Percentiles rank a stretch among this genome's conserved stretches.
These are phyloP conservation scores for Dactylellina cionopaga DNA, from an alignment of 2,329 filamentous ascomycete genomes.

Conservation along the genomic window DNA sequence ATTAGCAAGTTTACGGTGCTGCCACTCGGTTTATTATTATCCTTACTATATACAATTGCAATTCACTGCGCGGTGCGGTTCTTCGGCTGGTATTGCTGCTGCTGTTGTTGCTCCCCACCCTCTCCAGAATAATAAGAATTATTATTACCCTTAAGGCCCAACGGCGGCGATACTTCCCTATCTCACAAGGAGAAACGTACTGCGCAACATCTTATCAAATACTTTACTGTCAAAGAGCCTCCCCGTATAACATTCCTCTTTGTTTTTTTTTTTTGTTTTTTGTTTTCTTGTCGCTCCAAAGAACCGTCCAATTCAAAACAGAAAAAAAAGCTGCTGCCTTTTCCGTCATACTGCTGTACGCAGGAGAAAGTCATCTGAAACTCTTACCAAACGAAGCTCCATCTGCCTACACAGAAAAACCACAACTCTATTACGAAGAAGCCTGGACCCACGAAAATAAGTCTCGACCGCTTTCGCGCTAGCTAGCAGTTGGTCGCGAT, in stretches of 20 bases:
- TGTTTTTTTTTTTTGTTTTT: no score
- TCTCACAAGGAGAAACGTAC: constrained; percentile 25
- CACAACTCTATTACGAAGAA: constrained; percentile 37
- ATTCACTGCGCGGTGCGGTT: no score
- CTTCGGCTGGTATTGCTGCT: constrained; percentile 34
- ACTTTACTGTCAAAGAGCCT: constrained; percentile 24
- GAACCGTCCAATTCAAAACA: constrained; percentile 33
- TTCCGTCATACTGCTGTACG: constrained; percentile 45
- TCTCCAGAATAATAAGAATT: no score
- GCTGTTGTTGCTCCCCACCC: constrained; percentile 34
- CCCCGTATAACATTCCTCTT: neutral
- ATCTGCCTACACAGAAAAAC: constrained; percentile 39
- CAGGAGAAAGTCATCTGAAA: constrained; percentile 49
- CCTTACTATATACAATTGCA: no score
- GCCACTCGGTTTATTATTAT: constrained; percentile 9
- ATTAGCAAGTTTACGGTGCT: constrained; percentile 7
- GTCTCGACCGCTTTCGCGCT: constrained; percentile 32
- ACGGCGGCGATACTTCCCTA: constrained; percentile 21
- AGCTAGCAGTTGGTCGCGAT: constrained; percentile 29
- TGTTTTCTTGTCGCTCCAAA: neutral
- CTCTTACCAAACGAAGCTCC: constrained; percentile 43
- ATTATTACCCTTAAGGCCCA: neutral
- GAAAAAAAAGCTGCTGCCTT: constrained; percentile 49
- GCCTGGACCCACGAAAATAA: constrained; percentile 47
- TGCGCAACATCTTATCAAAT: constrained; percentile 46